phyloP scores from a whole-genome alignment of 768 basidiomycete species.

The Pulveroboletus frians region DNA sequence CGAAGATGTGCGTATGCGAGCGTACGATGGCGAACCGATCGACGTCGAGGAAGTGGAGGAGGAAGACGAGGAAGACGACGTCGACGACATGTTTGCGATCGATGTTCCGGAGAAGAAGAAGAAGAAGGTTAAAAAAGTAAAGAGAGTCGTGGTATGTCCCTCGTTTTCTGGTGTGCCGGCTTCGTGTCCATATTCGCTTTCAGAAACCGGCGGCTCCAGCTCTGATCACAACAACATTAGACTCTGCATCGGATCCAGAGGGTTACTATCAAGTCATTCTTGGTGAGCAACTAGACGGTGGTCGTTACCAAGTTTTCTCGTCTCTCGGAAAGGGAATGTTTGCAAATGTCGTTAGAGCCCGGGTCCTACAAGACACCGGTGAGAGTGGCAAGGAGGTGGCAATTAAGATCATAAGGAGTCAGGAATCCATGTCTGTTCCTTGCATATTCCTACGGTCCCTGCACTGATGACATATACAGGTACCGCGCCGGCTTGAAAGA shows the following conservation, averaged over 20 bases:
- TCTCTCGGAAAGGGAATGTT: constrained; percentile 99
- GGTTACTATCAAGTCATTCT: constrained; percentile 94
- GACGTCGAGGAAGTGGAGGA: constrained; percentile 47
- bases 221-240: constrained; percentile 71
- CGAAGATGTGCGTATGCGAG: constrained; percentile 75
- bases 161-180: neutral
- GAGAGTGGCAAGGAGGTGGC: constrained; percentile 75
- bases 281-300: constrained; percentile 89
- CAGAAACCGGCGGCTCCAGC: constrained; percentile 54
- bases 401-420: constrained; percentile 93
- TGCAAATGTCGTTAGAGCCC: constrained; percentile 90
- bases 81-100: constrained; percentile 95
- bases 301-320: constrained; percentile 91
- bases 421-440: constrained; percentile 82
- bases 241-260: constrained; percentile 89
- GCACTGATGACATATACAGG: constrained; percentile 42
- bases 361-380: constrained; percentile 62
- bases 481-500: constrained; percentile 94
- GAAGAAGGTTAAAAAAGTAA: constrained; percentile 52
- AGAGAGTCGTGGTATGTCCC: constrained; percentile 49
- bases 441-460: neutral
- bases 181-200: constrained; percentile 2
- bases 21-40: constrained; percentile 37
- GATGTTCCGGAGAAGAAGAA: constrained; percentile 44
- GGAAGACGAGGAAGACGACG: constrained; percentile 75